phyloP scores from a whole-genome alignment of 192 early-diverging fungal genomes.

The Allomyces arbusculus region DNA sequence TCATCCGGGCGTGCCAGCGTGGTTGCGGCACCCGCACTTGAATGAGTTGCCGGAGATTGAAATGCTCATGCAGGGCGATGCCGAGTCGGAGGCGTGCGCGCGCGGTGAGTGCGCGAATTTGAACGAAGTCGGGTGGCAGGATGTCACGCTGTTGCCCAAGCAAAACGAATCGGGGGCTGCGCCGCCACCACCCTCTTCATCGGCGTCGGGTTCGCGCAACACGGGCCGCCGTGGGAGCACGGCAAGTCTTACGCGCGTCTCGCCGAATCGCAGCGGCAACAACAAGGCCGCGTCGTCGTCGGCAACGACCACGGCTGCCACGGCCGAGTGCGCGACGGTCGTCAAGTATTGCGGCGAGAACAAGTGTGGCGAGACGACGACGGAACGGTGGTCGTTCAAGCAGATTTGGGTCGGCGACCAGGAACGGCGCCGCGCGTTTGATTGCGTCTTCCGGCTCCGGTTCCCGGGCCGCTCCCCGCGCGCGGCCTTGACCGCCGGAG shows the following conservation, averaged over 20 bases:
- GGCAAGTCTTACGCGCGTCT: no score
- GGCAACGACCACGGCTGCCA: neutral
- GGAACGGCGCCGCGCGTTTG: neutral
- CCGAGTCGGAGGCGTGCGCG: no score
- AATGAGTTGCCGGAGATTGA: neutral
- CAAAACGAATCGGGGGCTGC: no score
- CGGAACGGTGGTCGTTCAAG: neutral
- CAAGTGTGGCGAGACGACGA: constrained; percentile 2
- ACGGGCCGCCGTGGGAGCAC: no score
- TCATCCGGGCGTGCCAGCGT: neutral
- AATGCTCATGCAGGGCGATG: neutral
- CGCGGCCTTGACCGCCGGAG: no score
- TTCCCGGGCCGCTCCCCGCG: no score
- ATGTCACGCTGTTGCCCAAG: no score
- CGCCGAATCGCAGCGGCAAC: neutral
- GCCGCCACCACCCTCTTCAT: no score
- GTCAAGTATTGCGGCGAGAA: constrained; percentile 39
- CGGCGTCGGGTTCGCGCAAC: no score
- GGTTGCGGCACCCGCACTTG: neutral
- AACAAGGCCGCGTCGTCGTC: neutral
- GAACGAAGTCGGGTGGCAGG: no score
- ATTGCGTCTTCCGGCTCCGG: neutral
- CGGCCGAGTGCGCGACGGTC: constrained; percentile 25
- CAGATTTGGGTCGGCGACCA: neutral
- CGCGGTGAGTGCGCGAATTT: no score